A percentile compares a stretch with the other conserved stretches of the same genome.
Evolutionary conservation across 1,284 basidiomycete genomes (phyloP).

Genomic region (Ustilago esculenta): DNA sequence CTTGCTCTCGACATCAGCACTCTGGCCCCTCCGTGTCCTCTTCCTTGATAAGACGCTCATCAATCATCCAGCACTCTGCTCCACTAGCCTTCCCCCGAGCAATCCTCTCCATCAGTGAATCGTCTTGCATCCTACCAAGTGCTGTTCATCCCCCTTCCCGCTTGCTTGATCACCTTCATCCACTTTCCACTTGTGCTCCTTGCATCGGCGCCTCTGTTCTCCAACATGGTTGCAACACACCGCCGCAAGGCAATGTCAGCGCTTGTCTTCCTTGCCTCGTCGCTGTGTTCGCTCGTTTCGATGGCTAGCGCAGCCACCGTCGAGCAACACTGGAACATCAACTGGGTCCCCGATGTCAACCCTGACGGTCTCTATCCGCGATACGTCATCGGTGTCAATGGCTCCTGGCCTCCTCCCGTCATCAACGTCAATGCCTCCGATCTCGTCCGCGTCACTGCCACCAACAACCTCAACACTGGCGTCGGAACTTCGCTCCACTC

Average conservation of each 20-base stretch:
- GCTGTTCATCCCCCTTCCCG: background rate
- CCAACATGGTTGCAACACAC: constrained; percentile 20
- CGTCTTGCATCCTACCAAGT: background rate
- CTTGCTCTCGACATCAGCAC: too few relatives aligned
- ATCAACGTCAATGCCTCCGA: constrained; percentile 64
- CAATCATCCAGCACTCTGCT: background rate
- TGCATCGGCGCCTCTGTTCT: background rate
- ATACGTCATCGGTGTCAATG: constrained; percentile 60
- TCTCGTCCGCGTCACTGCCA: constrained; percentile 54
- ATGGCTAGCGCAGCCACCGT: constrained; percentile 49
- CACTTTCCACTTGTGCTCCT: background rate
- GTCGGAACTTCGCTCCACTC: constrained; percentile 60
- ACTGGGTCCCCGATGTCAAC: constrained; percentile 65
- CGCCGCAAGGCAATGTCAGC: constrained; percentile 13
- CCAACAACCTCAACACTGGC: constrained; percentile 54
- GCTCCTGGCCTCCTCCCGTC: constrained; percentile 56
- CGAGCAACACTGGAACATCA: constrained; percentile 75
- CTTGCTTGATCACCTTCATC: background rate
- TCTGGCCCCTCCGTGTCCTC: background rate
- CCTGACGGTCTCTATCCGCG: constrained; percentile 59
- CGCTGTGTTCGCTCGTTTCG: constrained; percentile 19
- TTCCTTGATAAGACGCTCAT: constrained; percentile 1
- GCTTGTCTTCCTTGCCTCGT: constrained; percentile 21
- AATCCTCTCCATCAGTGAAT: background rate
- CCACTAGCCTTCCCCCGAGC: too few relatives aligned